Evolutionary conservation across 352 stramenopile genomes (phyloP).

Genomic region (Globisporangium alternatum): DNA sequence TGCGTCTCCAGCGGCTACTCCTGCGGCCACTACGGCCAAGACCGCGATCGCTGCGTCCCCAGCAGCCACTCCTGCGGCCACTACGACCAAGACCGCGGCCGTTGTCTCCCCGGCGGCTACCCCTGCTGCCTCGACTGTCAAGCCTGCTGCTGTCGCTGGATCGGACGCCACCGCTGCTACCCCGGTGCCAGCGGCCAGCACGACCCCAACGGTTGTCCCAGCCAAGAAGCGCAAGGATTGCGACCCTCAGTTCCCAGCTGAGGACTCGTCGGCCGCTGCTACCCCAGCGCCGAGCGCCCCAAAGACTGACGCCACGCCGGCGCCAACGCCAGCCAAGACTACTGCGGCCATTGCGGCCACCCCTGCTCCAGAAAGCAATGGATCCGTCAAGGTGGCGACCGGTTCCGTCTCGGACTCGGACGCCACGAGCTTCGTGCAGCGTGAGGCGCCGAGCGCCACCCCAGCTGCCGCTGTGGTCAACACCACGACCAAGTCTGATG

Average conservation of each 20-base stretch:
- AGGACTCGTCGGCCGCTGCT: not conserved
- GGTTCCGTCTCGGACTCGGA: not conserved
- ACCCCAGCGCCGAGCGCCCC: slow-evolving; percentile 5
- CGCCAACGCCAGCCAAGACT: not conserved
- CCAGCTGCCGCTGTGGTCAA: not conserved
- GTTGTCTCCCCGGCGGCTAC: no score
- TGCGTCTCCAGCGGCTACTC: not conserved
- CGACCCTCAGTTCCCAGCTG: slow-evolving; percentile 11
- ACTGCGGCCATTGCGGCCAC: not conserved
- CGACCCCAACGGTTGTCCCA: slow-evolving; percentile 7
- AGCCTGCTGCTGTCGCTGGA: not conserved
- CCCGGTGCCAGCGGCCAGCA: not conserved
- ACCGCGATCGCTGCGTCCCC: not conserved
- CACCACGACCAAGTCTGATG: slow-evolving; percentile 5
- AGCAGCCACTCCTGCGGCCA: slow-evolving; percentile 4
- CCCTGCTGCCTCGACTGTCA: not conserved
- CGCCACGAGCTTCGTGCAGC: slow-evolving; percentile 1
- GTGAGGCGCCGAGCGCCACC: not conserved
- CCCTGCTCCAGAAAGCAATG: slow-evolving; percentile 1
- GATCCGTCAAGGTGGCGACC: slow-evolving; percentile 1
- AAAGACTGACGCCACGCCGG: not conserved
- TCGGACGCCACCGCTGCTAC: not conserved
- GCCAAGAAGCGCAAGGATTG: slow-evolving; percentile 14
- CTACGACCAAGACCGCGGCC: not conserved
- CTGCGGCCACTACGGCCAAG: slow-evolving; percentile 8